Conservation (phyloP, 768 basidiomycete genomes). For the Tephrocybe sp. region DNA sequence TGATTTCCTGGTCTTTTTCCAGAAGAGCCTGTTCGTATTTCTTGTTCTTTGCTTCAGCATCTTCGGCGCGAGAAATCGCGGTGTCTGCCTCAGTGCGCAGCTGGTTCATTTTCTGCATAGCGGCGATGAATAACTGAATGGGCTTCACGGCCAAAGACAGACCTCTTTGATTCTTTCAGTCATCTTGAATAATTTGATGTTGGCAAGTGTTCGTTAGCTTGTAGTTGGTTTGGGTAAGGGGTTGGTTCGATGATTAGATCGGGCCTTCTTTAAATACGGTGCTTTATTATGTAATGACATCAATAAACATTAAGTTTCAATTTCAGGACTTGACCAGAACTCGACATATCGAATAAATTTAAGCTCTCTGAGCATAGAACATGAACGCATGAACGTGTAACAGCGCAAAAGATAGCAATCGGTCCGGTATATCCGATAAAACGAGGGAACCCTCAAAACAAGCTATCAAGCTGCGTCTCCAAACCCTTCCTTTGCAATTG, state of each 20-base stretch:
- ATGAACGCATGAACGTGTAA: not conserved
- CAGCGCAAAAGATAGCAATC: too few species aligned
- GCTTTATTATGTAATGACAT: conserved; percentile 17
- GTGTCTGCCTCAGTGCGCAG: conserved; percentile 86
- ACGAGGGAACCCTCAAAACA: not conserved
- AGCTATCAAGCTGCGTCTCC: conserved; percentile 22
- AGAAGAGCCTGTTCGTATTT: conserved; percentile 69
- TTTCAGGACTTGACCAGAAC: not conserved
- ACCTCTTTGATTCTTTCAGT: conserved; percentile 57
- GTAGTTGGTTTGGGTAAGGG: conserved; percentile 23
- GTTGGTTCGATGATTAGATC: conserved; percentile 34
- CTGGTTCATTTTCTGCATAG: conserved; percentile 63
- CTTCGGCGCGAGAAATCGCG: conserved; percentile 81
- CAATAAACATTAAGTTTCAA: not conserved
- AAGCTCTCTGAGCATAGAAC: not conserved
- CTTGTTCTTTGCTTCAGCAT: conserved; percentile 84
- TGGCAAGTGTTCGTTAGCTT: conserved; percentile 18
- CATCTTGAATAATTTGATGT: conserved; percentile 29
- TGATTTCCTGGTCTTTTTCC: conserved; percentile 83
- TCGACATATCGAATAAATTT: not conserved
- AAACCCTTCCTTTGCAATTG: conserved; percentile 18
- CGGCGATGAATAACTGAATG: conserved; percentile 27
- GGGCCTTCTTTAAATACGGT: conserved; percentile 19
- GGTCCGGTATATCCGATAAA: not conserved
- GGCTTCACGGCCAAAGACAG: conserved; percentile 4